Evolutionary conservation across 352 stramenopile species (phyloP), one percentile per base, ranked within the genome.

Genomic region (Halophytophthora batemanensis): DNA sequence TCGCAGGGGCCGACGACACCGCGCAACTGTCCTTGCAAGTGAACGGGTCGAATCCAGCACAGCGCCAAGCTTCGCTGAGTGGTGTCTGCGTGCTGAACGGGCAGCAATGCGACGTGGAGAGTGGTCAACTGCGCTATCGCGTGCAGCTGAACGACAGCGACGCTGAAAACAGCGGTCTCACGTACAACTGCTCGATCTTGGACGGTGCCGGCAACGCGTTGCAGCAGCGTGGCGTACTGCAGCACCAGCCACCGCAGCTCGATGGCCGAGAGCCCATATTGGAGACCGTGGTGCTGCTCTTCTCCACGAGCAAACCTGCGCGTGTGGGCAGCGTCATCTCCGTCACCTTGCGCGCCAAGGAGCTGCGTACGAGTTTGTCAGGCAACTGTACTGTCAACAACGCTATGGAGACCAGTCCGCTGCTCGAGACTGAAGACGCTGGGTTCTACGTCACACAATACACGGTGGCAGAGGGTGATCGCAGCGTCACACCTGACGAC

Each of bases 361-460:
- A 67, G 2, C 58, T 78, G 17, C 61, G 56, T 6, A 61, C 66
- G 13, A 72, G 72, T 4, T 84, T 82, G 62, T 71, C 64, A 6
- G 75, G 75, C 11, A 49, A 56, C 6, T 86, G 75, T 46, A 66
- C 60, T 2, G 68, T 84, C 49, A 86, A 86, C 36, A 68, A 65
- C 21, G 33, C 15, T 17, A 66, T 81, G n/a, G 36, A 62, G 6
- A 58, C 55, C 7, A 45, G 75, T 7, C 59, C 74, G 14, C 51
- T 86, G 25, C 52, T 76, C 7, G 65, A 77, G 15, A 61, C 69
- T 1, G 61, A 82, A 25, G 72, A 86, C 53, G 62, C 77, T 19
- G 75, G 72, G 1, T 75, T 86, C 33, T 86, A 86, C 46, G 79
- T 86, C 69, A 76, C 74, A 35, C 72, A 86, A 50, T 86, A 86